Base-by-base conservation (phyloP, 2,329 filamentous ascomycete genomes). In the Teratosphaeria gauchensis region DNA sequence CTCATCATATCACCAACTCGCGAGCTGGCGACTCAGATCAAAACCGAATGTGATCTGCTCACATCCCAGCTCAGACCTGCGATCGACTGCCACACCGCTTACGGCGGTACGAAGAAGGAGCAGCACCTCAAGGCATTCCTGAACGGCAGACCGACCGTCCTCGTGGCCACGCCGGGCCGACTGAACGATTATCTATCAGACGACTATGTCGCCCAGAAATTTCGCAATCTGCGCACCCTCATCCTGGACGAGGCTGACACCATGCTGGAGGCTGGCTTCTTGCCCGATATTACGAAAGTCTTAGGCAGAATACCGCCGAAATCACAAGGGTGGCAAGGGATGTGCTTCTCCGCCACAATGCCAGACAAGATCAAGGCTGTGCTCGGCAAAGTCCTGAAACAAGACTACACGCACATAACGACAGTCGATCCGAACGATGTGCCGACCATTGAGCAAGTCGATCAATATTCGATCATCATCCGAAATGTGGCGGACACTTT, bases 101-200 rank as follows among this genome's bases (percentile, higher is more conserved):
- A 35, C 89, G 96, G 76, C 78, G 86, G 19, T 75, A 80, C 97
- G 1, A 79, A 80, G 61, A 88, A 85, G 71, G 92, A 92, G 3
- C 96, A 91, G 62, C 92, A 97, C 66, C 77, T 97, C 58, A 74
- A 72, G 7, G 77, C 80, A 65, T 90, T 92, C 54, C 83, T 86
- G 64, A 75, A 76, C 2, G 75, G 89, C 64, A 90, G 91, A 38
- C 96, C 92, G 73, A 89, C 96, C 73, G 79, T 97, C 42, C 80
- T 97, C 6, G 85, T 97, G 62, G 92, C 86, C 4, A 94, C 92
- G 11, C 92, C 92, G 4, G 94, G 94, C 58, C 87, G 94, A 54
- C 80, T 97, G 2, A 79, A 87, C 51, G 90, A 96, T 68, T 89
- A 96, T 69, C 89, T 97, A 12, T 80, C 80, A 1, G 89, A 95